Evolutionary conservation across 2,329 filamentous ascomycete species (phyloP).

Genomic region (Botryotinia globosa): DNA sequence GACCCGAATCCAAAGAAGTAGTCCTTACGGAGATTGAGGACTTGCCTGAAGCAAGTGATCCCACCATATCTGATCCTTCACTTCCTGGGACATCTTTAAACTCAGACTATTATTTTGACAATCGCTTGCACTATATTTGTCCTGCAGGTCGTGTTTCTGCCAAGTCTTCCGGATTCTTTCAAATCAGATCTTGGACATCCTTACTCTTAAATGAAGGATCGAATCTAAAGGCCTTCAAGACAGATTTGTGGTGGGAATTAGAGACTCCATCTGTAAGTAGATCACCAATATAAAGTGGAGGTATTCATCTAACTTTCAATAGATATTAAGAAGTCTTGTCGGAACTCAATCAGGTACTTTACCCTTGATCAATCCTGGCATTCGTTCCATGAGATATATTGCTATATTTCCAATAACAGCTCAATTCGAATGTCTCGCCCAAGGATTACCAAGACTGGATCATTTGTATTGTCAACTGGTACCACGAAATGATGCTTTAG

Average conservation of each 20-base stretch:
- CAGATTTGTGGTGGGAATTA: constrained; percentile 68
- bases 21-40: neutral
- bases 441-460: constrained; percentile 50
- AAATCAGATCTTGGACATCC: constrained; percentile 55
- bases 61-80: neutral
- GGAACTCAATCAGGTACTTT: constrained; percentile 37
- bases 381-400: constrained; percentile 56
- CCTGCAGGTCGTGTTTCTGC: neutral
- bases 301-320: constrained; percentile 32
- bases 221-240: constrained; percentile 61
- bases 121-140: neutral
- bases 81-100: neutral
- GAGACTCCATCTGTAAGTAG: constrained; percentile 46
- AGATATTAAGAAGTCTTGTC: constrained; percentile 54
- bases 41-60: neutral
- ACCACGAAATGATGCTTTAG: constrained; percentile 40
- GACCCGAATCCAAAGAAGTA: constrained; percentile 8
- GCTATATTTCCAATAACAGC: constrained; percentile 65
- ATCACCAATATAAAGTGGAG: neutral
- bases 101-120: neutral
- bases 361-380: constrained; percentile 42
- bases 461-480: constrained; percentile 54
- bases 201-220: constrained; percentile 73
- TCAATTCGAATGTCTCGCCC: constrained; percentile 54
- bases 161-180: constrained; percentile 24